phyloP scores from a whole-genome alignment of 2,329 filamentous ascomycete species.

The Ophiocordyceps camponoti-rufipedis region DNA sequence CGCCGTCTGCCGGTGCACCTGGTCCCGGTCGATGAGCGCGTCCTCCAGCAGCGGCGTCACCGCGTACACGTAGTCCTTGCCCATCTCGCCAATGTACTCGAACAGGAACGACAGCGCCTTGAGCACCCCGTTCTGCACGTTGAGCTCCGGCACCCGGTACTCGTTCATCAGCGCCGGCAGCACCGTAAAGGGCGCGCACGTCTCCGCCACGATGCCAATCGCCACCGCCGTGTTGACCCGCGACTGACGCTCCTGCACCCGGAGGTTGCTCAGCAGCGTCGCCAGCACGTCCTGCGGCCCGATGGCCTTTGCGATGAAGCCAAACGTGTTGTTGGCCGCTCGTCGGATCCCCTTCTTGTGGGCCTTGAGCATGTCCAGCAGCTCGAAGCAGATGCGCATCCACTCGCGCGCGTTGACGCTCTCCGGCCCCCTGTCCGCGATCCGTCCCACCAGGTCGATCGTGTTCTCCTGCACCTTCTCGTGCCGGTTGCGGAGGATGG shows the following conservation, averaged over 20 bases:
- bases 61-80: slow-evolving; percentile 97
- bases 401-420: slow-evolving; percentile 94
- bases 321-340: slow-evolving; percentile 98
- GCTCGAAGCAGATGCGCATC: slow-evolving; percentile 99
- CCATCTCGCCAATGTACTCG: slow-evolving; percentile 99
- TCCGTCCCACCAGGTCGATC: slow-evolving; percentile 92
- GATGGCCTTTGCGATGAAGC: slow-evolving; percentile 98
- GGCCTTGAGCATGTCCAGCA: slow-evolving; percentile 97
- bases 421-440: slow-evolving; percentile 90
- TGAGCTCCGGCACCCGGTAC: slow-evolving; percentile 93
- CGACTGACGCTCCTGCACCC: slow-evolving; percentile 93
- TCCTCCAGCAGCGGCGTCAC: slow-evolving; percentile 92
- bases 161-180: slow-evolving; percentile 99
- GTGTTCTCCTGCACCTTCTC: slow-evolving; percentile 99
- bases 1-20: slow-evolving; percentile 93
- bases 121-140: slow-evolving; percentile 95
- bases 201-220: slow-evolving; percentile 96
- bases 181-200: slow-evolving; percentile 93
- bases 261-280: slow-evolving; percentile 86
- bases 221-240: slow-evolving; percentile 97
- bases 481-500: slow-evolving; percentile 95
- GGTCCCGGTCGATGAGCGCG: slow-evolving; percentile 90
- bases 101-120: slow-evolving; percentile 96
- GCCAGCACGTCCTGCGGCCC: slow-evolving; percentile 94
- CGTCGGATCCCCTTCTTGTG: slow-evolving; percentile 98